A percentile compares a stretch with the other conserved stretches of the same genome.
Conservation (phyloP, 768 basidiomycete genomes). For the Dictyophora rubrovolvata region DNA sequence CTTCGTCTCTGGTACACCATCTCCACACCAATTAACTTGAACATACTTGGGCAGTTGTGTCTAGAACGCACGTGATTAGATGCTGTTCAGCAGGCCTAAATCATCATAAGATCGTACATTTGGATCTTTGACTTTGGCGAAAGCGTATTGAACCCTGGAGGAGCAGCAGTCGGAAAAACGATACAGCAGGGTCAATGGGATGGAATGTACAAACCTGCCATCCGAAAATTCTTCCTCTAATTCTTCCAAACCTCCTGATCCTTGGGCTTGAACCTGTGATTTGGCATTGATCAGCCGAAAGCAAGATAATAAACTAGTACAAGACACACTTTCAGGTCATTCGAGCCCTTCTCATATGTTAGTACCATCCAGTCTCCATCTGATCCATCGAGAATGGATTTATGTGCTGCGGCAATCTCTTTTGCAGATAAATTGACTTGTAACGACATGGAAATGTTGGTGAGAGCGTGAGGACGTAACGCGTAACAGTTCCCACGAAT, state of each 20-base stretch:
- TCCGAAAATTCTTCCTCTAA: constrained; percentile 93
- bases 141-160: constrained; percentile 86
- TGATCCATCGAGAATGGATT: constrained; percentile 56
- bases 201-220: constrained; percentile 51
- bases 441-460: constrained; percentile 50
- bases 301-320: background rate
- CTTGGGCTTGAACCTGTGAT: constrained; percentile 56
- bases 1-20: constrained; percentile 85
- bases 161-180: background rate
- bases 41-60: constrained; percentile 84
- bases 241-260: constrained; percentile 83
- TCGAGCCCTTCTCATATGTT: constrained; percentile 72
- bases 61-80: constrained; percentile 26
- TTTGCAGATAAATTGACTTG: constrained; percentile 69
- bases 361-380: constrained; percentile 71
- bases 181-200: constrained; percentile 7
- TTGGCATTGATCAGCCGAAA: background rate
- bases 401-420: constrained; percentile 65
- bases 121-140: constrained; percentile 73
- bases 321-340: constrained; percentile 53
- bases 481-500: constrained; percentile 5
- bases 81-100: background rate
- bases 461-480: background rate
- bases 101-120: constrained; percentile 43
- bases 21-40: constrained; percentile 95